Evolutionary conservation across 75 land plant species (phyloP).

Genomic region (Picea sitchensis): DNA sequence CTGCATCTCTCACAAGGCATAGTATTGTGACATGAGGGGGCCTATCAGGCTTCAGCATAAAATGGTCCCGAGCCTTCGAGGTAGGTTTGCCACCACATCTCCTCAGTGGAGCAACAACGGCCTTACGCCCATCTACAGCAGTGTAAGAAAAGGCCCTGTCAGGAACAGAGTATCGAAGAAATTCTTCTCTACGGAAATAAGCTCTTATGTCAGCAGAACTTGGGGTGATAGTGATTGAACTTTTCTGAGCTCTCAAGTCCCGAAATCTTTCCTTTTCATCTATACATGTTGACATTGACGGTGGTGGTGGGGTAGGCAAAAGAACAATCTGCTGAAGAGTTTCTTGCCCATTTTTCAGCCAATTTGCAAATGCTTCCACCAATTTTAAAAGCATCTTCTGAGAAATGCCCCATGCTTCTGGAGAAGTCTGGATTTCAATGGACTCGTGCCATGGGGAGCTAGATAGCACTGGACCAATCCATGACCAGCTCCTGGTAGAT

Average conservation of each 20-base stretch:
- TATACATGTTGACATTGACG: conserved; percentile 30
- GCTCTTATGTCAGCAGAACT: conserved; percentile 91
- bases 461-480: conserved; percentile 73
- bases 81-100: conserved; percentile 90
- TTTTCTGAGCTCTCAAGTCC: conserved; percentile 97
- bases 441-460: conserved; percentile 32
- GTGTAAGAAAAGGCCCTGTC: conserved; percentile 90
- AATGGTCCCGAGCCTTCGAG: conserved; percentile 92
- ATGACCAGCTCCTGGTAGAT: conserved; percentile 72
- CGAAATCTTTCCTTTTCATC: conserved; percentile 97
- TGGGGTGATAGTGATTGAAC: conserved; percentile 78
- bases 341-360: conserved; percentile 94
- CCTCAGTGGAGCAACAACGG: conserved; percentile 88
- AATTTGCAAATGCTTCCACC: conserved; percentile 94
- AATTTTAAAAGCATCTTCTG: conserved; percentile 90
- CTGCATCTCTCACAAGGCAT: conserved; percentile 91
- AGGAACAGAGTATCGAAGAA: conserved; percentile 84
- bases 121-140: conserved; percentile 75
- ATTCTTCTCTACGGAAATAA: conserved; percentile 88
- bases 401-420: conserved; percentile 89
- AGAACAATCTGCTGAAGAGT: conserved; percentile 89
- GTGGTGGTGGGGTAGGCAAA: conserved; percentile 76
- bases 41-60: conserved; percentile 85
- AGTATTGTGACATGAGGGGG: conserved; percentile 94
- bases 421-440: conserved; percentile 62